Evolutionary conservation across 768 basidiomycete species (phyloP).

Genomic region (Rickenella mellea): DNA sequence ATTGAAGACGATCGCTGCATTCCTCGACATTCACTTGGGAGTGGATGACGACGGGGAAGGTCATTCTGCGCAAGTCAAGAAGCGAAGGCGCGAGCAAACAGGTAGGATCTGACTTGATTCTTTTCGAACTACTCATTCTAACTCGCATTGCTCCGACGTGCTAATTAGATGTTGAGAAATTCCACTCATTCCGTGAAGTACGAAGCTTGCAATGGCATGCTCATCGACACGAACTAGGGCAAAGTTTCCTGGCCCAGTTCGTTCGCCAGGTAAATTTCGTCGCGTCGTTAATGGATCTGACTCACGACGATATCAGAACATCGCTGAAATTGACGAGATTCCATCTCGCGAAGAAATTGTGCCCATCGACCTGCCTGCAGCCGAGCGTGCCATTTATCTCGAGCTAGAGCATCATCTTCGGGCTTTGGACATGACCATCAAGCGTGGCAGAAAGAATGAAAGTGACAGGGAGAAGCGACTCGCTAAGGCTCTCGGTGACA

Average conservation of each 20-base stretch:
- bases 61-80: conserved; percentile 65
- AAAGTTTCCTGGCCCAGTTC: conserved; percentile 70
- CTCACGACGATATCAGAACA: conserved; percentile 45
- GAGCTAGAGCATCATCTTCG: conserved; percentile 90
- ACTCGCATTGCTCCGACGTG: conserved; percentile 10
- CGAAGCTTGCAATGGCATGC: conserved; percentile 90
- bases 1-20: conserved; percentile 83
- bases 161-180: conserved; percentile 68
- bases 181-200: conserved; percentile 95
- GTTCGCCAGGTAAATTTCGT: conserved; percentile 63
- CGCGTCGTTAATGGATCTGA: neutral
- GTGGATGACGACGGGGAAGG: conserved; percentile 85
- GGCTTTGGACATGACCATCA: conserved; percentile 77
- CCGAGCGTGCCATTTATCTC: conserved; percentile 89
- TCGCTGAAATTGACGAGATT: conserved; percentile 96
- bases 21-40: conserved; percentile 85
- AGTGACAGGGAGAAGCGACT: conserved; percentile 87
- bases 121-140: neutral
- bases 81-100: conserved; percentile 76
- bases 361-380: conserved; percentile 71
- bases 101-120: conserved; percentile 32
- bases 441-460: conserved; percentile 53
- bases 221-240: conserved; percentile 75
- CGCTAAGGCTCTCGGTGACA: conserved; percentile 78
- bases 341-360: conserved; percentile 60